phyloP scores from a whole-genome alignment of 345 rosid species.

The Camelina neglecta region DNA sequence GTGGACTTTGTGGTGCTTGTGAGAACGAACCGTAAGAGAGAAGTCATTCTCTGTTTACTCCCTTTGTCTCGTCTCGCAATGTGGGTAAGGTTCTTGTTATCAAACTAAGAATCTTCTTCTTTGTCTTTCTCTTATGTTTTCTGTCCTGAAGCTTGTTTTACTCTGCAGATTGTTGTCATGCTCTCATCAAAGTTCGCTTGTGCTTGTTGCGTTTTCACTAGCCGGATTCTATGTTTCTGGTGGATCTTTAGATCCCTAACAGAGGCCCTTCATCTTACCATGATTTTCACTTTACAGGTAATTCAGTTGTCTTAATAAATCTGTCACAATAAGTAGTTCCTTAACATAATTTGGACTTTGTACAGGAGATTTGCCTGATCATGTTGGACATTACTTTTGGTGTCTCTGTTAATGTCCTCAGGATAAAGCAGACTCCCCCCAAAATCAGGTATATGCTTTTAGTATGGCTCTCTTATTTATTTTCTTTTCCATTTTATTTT shows the following conservation, averaged over 20 bases:
- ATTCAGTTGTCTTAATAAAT: slow-evolving; percentile 17
- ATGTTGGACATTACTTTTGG: slow-evolving; percentile 66
- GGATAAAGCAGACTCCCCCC: slow-evolving; percentile 46
- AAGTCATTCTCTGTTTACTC: slow-evolving; percentile 55
- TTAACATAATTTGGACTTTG: slow-evolving; percentile 38
- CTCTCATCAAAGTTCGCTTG: slow-evolving; percentile 50
- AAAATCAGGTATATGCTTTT: slow-evolving; percentile 54
- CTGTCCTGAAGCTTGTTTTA: slow-evolving; percentile 20
- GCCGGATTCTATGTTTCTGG: slow-evolving; percentile 67
- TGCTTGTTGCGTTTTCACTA: slow-evolving; percentile 47
- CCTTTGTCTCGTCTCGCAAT: slow-evolving; percentile 55
- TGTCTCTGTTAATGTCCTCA: slow-evolving; percentile 59
- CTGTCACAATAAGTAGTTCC: slow-evolving; percentile 9
- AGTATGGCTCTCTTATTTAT: slow-evolving; percentile 5
- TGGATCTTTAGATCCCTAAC: slow-evolving; percentile 64
- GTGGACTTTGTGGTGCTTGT: slow-evolving; percentile 57
- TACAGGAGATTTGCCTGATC: slow-evolving; percentile 48
- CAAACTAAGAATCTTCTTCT: not conserved
- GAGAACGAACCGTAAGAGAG: slow-evolving; percentile 49
- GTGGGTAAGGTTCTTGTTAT: slow-evolving; percentile 65
- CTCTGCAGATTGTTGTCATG: slow-evolving; percentile 52
- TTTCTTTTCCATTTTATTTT: not conserved
- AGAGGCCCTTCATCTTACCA: slow-evolving; percentile 55
- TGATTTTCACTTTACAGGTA: slow-evolving; percentile 49
- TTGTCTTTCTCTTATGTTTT: slow-evolving; percentile 9